Conservation (phyloP, 2,329 filamentous ascomycete genomes). For the Lecanicillium sp. region DNA sequence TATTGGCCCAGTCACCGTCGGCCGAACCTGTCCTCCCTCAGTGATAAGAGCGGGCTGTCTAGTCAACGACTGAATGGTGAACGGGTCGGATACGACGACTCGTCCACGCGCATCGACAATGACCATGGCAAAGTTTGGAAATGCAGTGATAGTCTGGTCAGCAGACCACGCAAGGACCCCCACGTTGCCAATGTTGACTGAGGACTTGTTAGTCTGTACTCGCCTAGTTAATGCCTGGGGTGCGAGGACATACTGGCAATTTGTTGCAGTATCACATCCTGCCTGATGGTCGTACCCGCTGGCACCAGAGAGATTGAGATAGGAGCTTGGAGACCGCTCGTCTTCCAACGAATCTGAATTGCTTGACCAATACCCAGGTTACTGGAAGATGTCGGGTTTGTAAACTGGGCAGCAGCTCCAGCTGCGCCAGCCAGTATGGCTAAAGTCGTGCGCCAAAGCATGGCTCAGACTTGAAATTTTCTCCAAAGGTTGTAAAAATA, state of each 20-base stretch:
- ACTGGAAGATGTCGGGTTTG: slow-evolving; percentile 9
- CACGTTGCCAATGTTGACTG: slow-evolving; percentile 14
- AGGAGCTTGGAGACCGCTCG: slow-evolving; percentile 13
- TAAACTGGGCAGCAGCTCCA: slow-evolving; percentile 10
- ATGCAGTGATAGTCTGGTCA: slow-evolving; percentile 12
- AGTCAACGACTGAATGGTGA: slow-evolving; percentile 8
- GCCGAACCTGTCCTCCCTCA: neutral
- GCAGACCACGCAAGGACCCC: slow-evolving; percentile 15
- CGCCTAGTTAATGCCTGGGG: neutral
- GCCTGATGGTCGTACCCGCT: slow-evolving; percentile 8
- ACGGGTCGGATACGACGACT: slow-evolving; percentile 11
- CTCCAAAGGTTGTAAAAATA: too few species aligned
- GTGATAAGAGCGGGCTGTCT: slow-evolving; percentile 3
- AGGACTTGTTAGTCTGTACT: neutral
- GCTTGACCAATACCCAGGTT: slow-evolving; percentile 8
- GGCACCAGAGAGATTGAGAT: slow-evolving; percentile 16
- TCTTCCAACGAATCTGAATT: slow-evolving; percentile 14
- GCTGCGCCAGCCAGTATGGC: neutral
- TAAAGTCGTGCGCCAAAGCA: too few species aligned
- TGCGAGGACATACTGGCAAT: slow-evolving; percentile 11
- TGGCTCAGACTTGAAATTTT: too few species aligned
- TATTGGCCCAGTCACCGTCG: slow-evolving; percentile 1
- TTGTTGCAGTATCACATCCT: slow-evolving; percentile 13
- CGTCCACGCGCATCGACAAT: slow-evolving; percentile 12
- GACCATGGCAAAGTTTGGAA: slow-evolving; percentile 14